Evolutionary conservation across 2,329 filamentous ascomycete genomes (phyloP).

Genomic region (Phialophora chinensis): DNA sequence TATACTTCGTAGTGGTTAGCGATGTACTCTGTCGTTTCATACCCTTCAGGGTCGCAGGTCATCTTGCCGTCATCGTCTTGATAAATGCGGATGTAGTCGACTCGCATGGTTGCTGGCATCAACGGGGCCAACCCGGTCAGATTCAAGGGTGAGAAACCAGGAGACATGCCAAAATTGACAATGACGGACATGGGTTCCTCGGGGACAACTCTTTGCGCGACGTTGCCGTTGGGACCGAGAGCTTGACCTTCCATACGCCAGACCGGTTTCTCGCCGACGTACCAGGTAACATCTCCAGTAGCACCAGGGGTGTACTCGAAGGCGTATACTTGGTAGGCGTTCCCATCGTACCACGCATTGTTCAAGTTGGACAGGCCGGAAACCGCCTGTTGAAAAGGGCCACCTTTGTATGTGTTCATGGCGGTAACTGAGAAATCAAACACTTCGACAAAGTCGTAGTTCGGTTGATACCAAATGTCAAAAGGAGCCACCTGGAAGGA

Average conservation of each 20-base stretch:
- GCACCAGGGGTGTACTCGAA: slow-evolving; percentile 68
- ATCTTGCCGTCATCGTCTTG: slow-evolving; percentile 65
- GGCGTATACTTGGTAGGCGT: slow-evolving; percentile 66
- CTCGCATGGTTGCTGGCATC: slow-evolving; percentile 68
- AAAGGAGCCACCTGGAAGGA: slow-evolving; percentile 72
- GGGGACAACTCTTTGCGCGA: slow-evolving; percentile 69
- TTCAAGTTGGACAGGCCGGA: slow-evolving; percentile 67
- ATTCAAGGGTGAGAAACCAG: slow-evolving; percentile 68
- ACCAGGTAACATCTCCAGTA: slow-evolving; percentile 69
- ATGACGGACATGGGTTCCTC: slow-evolving; percentile 71
- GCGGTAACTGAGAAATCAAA: slow-evolving; percentile 64
- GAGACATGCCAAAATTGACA: slow-evolving; percentile 73
- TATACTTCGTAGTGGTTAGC: slow-evolving; percentile 66
- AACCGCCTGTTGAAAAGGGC: slow-evolving; percentile 67
- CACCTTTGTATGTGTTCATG: slow-evolving; percentile 67
- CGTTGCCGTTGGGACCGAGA: slow-evolving; percentile 71
- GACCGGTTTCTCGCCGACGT: slow-evolving; percentile 66
- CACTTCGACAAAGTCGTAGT: slow-evolving; percentile 68
- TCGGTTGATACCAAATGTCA: slow-evolving; percentile 71
- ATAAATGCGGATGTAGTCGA: slow-evolving; percentile 75
- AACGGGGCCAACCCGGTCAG: slow-evolving; percentile 60
- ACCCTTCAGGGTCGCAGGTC: slow-evolving; percentile 72
- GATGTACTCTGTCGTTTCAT: slow-evolving; percentile 72
- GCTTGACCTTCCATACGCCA: slow-evolving; percentile 68
- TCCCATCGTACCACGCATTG: slow-evolving; percentile 70